Evolutionary conservation across 176 grass and related monocot species (phyloP).

Genomic region (Cenchrus purpureus): DNA sequence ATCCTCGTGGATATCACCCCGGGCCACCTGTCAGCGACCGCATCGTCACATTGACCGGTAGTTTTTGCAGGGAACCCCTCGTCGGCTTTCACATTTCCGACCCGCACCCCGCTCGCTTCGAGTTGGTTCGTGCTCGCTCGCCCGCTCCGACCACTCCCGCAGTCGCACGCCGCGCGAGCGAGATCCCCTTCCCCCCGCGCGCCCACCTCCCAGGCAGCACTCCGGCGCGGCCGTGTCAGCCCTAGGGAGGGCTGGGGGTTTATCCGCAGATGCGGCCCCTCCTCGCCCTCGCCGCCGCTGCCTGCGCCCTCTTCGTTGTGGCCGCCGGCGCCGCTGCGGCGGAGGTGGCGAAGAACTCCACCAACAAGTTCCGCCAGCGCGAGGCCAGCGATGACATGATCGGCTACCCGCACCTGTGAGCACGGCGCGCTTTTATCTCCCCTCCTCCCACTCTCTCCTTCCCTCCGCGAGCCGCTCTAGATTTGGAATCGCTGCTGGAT

Average conservation of each 20-base stretch:
- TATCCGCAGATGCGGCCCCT: slow-evolving; percentile 42
- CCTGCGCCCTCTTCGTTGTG: slow-evolving; percentile 37
- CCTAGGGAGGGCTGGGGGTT: slow-evolving; percentile 16
- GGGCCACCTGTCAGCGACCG: background rate
- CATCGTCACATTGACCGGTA: background rate
- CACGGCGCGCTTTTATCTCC: background rate
- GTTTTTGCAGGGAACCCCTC: slow-evolving; percentile 32
- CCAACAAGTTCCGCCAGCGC: slow-evolving; percentile 98
- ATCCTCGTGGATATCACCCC: background rate
- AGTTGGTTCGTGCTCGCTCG: slow-evolving; percentile 30
- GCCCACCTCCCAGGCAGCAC: background rate
- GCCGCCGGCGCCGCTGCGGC: slow-evolving; percentile 1
- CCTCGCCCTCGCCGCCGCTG: slow-evolving; percentile 31
- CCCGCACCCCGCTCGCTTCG: slow-evolving; percentile 10
- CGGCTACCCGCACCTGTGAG: slow-evolving; percentile 82
- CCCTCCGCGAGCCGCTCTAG: background rate
- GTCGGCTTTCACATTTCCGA: background rate
- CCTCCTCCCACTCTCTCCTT: background rate
- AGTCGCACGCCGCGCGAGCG: slow-evolving; percentile 35
- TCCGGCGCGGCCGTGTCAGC: background rate
- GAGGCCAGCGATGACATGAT: slow-evolving; percentile 84
- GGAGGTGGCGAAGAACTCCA: slow-evolving; percentile 30
- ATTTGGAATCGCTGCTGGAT: slow-evolving; percentile 35
- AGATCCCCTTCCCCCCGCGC: slow-evolving; percentile 35
- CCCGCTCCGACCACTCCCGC: slow-evolving; percentile 14